Evolutionary conservation across 148 eudicot species (phyloP), one percentile per base, ranked within the genome.

Genomic region (Silene latifolia): DNA sequence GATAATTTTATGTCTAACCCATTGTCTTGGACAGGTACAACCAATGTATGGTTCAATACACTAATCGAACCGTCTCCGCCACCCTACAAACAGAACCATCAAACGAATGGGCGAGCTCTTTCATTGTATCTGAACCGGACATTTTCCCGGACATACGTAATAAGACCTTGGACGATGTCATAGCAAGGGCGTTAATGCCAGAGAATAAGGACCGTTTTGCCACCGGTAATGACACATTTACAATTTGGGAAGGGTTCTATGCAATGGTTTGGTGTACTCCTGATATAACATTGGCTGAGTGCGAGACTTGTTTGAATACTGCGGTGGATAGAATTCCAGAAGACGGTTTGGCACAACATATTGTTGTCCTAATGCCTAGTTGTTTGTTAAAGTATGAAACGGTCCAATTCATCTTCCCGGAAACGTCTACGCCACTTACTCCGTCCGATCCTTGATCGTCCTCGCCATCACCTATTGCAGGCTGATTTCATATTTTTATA

Each of bases 1-100:
- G n/a, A n/a, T n/a, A n/a, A n/a, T n/a, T n/a, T n/a, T n/a, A n/a
- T n/a, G n/a, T n/a, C n/a, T n/a, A n/a, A n/a, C n/a, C n/a, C n/a
- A 32, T 32, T 32, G 35, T 32, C 3, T 0, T 48, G 14, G 7
- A 24, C 72, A 69, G 72, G 72, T 69, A 27, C 68, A 32, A 71
- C 0, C 61, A 71, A 20, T 80, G 82, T 67, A 80, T 75, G 82
- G 7, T 75, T 1, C 60, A 75, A 0, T 80, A 75, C 71, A 56
- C 72, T 6, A 80, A 80, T 18, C 65, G 53, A 4, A 63, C 82
- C 7, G 53, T 80, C 25, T 54, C 35, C 15, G 5, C 72, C 20
- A 24, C 61, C 1, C 3, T 14, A 42, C 60, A 75, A 53, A 25
- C 11, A 13, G 7, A 62, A 3, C 57, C 75, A 23, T 63, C 5